These are phyloP conservation scores for Hypoxylon crocopeplum DNA, from an alignment of 495 filamentous ascomycete species.

Conservation along the genomic window DNA sequence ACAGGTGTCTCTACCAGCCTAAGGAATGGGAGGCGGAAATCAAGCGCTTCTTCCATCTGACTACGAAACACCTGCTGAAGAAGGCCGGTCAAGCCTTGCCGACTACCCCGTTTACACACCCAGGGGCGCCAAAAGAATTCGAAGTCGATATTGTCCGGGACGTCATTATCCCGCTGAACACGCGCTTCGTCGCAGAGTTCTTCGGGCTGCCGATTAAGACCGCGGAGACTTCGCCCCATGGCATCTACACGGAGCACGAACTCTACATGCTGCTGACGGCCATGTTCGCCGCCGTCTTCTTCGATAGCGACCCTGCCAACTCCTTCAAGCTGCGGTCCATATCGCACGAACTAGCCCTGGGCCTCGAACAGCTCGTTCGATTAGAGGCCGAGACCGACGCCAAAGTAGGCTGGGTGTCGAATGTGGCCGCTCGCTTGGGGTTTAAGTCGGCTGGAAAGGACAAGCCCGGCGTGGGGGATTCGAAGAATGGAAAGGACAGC, in stretches of 20 bases:
- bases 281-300: slow-evolving; percentile 61
- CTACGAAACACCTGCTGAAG: slow-evolving; percentile 65
- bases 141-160: slow-evolving; percentile 71
- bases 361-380: slow-evolving; percentile 67
- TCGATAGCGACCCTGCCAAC: slow-evolving; percentile 51
- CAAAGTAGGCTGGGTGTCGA: slow-evolving; percentile 60
- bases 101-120: slow-evolving; percentile 45
- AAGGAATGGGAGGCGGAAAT: slow-evolving; percentile 62
- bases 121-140: slow-evolving; percentile 39
- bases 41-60: slow-evolving; percentile 63
- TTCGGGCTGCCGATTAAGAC: slow-evolving; percentile 74
- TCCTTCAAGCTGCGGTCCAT: slow-evolving; percentile 61
- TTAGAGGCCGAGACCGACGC: slow-evolving; percentile 65
- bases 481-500: slow-evolving; percentile 49
- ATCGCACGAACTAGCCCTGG: slow-evolving; percentile 63
- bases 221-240: slow-evolving; percentile 61
- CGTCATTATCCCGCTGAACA: slow-evolving; percentile 68
- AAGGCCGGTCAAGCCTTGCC: slow-evolving; percentile 60
- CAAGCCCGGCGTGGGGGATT: slow-evolving; percentile 35
- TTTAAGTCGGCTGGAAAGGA: background rate
- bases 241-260: slow-evolving; percentile 75
- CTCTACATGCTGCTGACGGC: slow-evolving; percentile 70
- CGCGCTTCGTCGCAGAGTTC: slow-evolving; percentile 67
- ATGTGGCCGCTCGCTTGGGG: slow-evolving; percentile 49
- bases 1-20: slow-evolving; percentile 60